A percentile compares a stretch with the other conserved stretches of the same genome.
Conservation (phyloP, 225 moss, liverwort and hornwort genomes). For the Physcomitrellopsis africana region DNA sequence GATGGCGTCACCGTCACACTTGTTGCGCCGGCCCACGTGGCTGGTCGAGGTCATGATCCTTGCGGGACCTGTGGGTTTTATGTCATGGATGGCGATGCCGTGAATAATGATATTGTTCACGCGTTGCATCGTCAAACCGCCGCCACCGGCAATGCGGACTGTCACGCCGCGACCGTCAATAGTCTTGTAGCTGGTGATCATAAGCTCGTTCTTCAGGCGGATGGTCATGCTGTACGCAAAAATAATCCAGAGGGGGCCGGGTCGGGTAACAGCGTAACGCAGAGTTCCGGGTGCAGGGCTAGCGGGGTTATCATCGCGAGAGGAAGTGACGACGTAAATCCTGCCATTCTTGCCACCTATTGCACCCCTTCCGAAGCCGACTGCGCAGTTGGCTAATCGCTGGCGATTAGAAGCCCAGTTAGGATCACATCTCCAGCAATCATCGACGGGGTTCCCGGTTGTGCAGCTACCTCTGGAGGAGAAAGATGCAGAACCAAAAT, state of each 20-base stretch:
- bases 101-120: slow-evolving; percentile 48
- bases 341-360: slow-evolving; percentile 42
- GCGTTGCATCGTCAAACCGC: slow-evolving; percentile 1
- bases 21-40: slow-evolving; percentile 50
- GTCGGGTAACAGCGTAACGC: slow-evolving; percentile 23
- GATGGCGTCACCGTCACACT: not conserved
- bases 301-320: slow-evolving; percentile 15
- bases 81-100: slow-evolving; percentile 44
- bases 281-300: slow-evolving; percentile 13
- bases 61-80: slow-evolving; percentile 43
- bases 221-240: slow-evolving; percentile 33
- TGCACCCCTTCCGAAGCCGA: slow-evolving; percentile 46
- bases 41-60: slow-evolving; percentile 40
- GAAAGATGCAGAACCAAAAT: no score
- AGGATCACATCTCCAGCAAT: slow-evolving; percentile 49
- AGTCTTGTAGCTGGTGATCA: slow-evolving; percentile 38
- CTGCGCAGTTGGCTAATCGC: slow-evolving; percentile 37
- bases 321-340: slow-evolving; percentile 41
- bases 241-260: slow-evolving; percentile 28
- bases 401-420: slow-evolving; percentile 40
- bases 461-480: not conserved
- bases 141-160: not conserved
- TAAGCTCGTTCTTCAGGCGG: slow-evolving; percentile 31
- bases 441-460: slow-evolving; percentile 48
- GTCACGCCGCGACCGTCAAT: slow-evolving; percentile 31